Conservation (phyloP, 1,284 basidiomycete species). For the Papiliotrema flavescens region DNA sequence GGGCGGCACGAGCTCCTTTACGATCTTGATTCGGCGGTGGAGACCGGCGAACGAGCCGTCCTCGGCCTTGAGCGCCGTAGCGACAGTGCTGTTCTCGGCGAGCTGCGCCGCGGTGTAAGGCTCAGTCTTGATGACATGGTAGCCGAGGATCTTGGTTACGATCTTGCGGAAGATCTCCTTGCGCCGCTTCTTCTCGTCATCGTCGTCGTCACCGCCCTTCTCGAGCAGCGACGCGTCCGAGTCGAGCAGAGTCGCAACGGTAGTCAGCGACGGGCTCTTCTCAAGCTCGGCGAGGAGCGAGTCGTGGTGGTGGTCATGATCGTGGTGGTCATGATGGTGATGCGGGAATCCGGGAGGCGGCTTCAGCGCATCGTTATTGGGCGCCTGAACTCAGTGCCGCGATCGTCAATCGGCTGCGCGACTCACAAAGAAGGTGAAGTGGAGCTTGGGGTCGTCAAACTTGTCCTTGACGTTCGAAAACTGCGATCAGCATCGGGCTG, state of each 20-base stretch:
- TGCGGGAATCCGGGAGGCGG: conserved; percentile 32
- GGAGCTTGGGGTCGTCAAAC: conserved; percentile 41
- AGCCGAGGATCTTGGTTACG: conserved; percentile 58
- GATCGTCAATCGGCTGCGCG: neutral
- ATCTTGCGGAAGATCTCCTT: conserved; percentile 54
- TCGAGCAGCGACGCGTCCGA: conserved; percentile 19
- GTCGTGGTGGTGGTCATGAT: conserved; percentile 28
- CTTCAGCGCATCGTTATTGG: conserved; percentile 46
- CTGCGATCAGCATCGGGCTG: conserved; percentile 11
- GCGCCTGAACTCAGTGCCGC: conserved; percentile 19
- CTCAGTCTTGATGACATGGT: conserved; percentile 59
- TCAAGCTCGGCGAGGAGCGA: conserved; percentile 17
- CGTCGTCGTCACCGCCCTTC: conserved; percentile 39
- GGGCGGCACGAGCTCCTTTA: conserved; percentile 50
- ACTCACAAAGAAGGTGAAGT: conserved; percentile 50
- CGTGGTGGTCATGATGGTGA: conserved; percentile 25
- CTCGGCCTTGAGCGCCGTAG: conserved; percentile 57
- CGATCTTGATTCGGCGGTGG: conserved; percentile 58
- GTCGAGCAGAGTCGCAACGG: conserved; percentile 29
- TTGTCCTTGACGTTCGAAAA: conserved; percentile 37
- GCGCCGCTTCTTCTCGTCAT: conserved; percentile 56
- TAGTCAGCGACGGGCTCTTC: conserved; percentile 30
- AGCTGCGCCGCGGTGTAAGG: conserved; percentile 52
- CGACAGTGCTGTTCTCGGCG: conserved; percentile 59
- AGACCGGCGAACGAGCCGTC: conserved; percentile 57